phyloP scores from a whole-genome alignment of 208 protist species.

The Wallacemonas sp. region DNA sequence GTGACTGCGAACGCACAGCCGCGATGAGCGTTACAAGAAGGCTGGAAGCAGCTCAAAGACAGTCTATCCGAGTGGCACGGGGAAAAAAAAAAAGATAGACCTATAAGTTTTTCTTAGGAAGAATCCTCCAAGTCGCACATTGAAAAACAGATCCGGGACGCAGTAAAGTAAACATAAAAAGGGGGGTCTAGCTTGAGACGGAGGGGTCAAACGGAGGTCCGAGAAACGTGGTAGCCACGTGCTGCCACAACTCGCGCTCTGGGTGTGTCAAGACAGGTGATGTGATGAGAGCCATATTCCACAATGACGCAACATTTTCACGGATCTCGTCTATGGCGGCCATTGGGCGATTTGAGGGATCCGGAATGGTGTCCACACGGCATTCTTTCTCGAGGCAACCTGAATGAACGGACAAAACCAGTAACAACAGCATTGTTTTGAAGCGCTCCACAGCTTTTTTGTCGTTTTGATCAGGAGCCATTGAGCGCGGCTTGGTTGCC shows the following conservation, averaged over 20 bases:
- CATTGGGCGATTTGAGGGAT: slow-evolving; percentile 30
- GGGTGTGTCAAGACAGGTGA: slow-evolving; percentile 36
- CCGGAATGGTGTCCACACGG: slow-evolving; percentile 26
- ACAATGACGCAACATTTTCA: slow-evolving; percentile 49
- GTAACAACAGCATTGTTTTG: slow-evolving; percentile 55
- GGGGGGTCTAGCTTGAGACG: slow-evolving; percentile 19
- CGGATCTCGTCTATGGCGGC: slow-evolving; percentile 49
- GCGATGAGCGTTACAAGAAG: no score
- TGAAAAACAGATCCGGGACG: not conserved
- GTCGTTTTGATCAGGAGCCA: not conserved
- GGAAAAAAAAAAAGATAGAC: no score
- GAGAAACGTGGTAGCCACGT: slow-evolving; percentile 44
- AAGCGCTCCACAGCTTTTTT: slow-evolving; percentile 20
- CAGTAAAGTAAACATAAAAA: slow-evolving; percentile 25
- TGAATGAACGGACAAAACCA: slow-evolving; percentile 64
- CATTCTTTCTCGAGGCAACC: slow-evolving; percentile 43
- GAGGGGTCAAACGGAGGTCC: slow-evolving; percentile 56
- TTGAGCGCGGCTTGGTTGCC: not conserved
- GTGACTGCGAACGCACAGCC: not conserved
- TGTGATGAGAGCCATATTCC: slow-evolving; percentile 54
- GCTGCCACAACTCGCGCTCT: slow-evolving; percentile 57
- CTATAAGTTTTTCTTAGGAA: no score
- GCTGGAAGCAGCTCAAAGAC: no score
- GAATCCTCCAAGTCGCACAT: no score
- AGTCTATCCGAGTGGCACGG: no score